These are phyloP conservation scores for Globisporangium middletonii DNA, from an alignment of 352 stramenopile species.

Conservation along the genomic window DNA sequence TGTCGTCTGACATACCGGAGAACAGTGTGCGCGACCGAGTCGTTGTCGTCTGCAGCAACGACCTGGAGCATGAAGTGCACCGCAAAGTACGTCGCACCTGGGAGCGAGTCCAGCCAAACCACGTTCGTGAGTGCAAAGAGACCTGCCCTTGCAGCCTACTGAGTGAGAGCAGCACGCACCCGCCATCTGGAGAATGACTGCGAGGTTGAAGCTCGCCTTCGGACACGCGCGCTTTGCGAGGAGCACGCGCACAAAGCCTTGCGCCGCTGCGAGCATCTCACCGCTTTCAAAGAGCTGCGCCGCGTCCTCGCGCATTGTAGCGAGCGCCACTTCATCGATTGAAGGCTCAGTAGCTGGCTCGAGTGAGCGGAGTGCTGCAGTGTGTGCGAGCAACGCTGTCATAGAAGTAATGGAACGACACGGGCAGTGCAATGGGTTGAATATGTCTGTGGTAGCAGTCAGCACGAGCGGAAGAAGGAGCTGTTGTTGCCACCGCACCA, in stretches of 20 bases:
- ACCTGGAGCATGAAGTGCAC: constrained; percentile 64
- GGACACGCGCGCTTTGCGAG: constrained; percentile 37
- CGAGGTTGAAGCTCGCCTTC: constrained; percentile 75
- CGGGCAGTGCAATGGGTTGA: no score
- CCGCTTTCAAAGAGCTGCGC: constrained; percentile 44
- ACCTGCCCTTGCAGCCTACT: no score
- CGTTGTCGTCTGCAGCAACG: constrained; percentile 51
- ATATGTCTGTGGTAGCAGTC: no score
- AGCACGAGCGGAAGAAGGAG: no score
- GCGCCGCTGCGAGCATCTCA: constrained; percentile 37
- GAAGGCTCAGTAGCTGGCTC: background rate
- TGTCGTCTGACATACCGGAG: constrained; percentile 28
- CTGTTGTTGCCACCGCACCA: background rate
- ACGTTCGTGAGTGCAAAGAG: no score
- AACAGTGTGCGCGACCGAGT: constrained; percentile 74
- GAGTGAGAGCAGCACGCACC: constrained; percentile 18
- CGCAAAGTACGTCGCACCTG: constrained; percentile 65
- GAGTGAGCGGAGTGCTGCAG: no score
- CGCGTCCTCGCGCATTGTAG: constrained; percentile 39
- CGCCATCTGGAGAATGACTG: constrained; percentile 64
- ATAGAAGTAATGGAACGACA: background rate
- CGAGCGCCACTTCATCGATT: constrained; percentile 12
- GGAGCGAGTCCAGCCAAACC: background rate
- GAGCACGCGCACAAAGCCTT: constrained; percentile 46
- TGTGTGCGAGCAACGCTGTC: background rate